These are phyloP conservation scores for Podila horticola DNA, from an alignment of 192 early-diverging fungal species.

Conservation along the genomic window DNA sequence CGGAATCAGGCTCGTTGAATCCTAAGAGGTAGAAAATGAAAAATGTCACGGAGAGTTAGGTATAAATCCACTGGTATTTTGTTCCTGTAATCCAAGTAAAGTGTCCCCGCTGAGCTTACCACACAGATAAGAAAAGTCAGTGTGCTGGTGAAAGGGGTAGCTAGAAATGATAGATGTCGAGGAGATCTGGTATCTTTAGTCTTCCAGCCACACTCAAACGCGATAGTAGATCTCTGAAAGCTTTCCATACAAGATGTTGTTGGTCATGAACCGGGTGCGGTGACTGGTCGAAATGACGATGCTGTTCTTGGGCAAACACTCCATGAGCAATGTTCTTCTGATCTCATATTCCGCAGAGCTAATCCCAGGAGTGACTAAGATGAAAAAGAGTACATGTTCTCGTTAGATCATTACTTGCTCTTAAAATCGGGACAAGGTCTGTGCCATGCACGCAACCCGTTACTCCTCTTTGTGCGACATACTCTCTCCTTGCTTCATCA, in stretches of 20 bases:
- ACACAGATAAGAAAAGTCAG: conserved; percentile 88
- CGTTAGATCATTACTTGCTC: not conserved
- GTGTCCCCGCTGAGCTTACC: conserved; percentile 28
- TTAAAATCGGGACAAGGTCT: no score
- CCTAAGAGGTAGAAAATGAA: conserved; percentile 60
- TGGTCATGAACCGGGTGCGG: conserved; percentile 83
- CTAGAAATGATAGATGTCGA: conserved; percentile 30
- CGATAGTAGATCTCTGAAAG: not conserved
- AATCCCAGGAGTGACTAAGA: conserved; percentile 82
- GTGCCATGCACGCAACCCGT: no score
- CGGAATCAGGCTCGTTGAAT: conserved; percentile 93
- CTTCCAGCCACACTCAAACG: not conserved
- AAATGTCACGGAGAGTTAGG: no score
- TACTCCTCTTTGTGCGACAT: not conserved
- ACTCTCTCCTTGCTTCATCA: conserved; percentile 80
- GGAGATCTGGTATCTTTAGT: not conserved
- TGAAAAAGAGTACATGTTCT: conserved; percentile 14
- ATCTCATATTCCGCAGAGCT: conserved; percentile 77
- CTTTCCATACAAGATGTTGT: conserved; percentile 82
- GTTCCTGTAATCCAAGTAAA: no score
- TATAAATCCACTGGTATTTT: no score
- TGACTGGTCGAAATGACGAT: conserved; percentile 79
- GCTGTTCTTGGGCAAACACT: conserved; percentile 69
- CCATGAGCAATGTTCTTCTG: conserved; percentile 74
- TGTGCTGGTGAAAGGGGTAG: conserved; percentile 93